These are phyloP conservation scores for Xylaria sp. DNA, from an alignment of 2,329 filamentous ascomycete genomes.

Conservation along the genomic window DNA sequence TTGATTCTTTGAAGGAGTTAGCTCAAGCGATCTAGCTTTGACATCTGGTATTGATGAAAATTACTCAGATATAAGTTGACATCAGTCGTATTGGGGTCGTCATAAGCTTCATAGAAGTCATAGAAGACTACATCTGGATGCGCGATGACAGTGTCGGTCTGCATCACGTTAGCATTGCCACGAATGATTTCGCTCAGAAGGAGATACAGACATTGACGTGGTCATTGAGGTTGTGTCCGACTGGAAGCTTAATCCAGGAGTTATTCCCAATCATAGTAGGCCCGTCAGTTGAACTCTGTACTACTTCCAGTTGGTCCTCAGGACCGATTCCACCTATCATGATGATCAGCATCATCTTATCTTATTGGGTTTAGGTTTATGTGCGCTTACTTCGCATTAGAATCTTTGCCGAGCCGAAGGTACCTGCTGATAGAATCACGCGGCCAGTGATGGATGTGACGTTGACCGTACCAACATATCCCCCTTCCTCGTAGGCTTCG, in stretches of 20 bases:
- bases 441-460: constrained; percentile 64
- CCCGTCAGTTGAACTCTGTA: constrained; percentile 56
- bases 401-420: constrained; percentile 73
- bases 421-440: constrained; percentile 70
- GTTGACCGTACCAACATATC: constrained; percentile 64
- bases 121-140: constrained; percentile 60
- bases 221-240: constrained; percentile 65
- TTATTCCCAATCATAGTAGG: constrained; percentile 55
- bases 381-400: constrained; percentile 62
- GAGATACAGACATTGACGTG: constrained; percentile 51
- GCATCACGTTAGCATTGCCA: constrained; percentile 14
- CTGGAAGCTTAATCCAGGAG: constrained; percentile 63
- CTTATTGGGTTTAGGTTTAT: neutral
- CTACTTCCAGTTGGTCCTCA: constrained; percentile 60
- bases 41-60: constrained; percentile 8
- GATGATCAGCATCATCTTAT: constrained; percentile 22
- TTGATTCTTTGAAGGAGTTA: constrained; percentile 41
- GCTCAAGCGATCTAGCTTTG: neutral
- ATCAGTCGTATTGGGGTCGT: constrained; percentile 53
- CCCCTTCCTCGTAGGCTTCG: constrained; percentile 58
- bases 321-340: constrained; percentile 64
- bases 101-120: constrained; percentile 68
- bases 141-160: constrained; percentile 54
- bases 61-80: constrained; percentile 50
- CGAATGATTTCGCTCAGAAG: neutral